Base-by-base conservation (phyloP, 2,329 filamentous ascomycete genomes). In the Aspergillus terreus region DNA sequence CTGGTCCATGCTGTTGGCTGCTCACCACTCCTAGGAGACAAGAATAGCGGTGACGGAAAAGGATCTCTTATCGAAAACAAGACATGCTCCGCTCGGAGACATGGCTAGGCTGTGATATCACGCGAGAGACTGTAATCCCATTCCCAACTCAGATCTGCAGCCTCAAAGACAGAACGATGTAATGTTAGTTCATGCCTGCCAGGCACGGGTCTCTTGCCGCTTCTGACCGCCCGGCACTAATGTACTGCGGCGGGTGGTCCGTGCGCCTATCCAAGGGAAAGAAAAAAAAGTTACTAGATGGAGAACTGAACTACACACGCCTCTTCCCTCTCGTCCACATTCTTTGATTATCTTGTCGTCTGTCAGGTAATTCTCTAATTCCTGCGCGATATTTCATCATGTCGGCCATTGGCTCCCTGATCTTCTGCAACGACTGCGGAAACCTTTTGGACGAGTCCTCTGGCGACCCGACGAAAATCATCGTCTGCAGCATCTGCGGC, bases 351-450 rank as follows among this genome's bases (percentile, higher is more conserved):
- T 7, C 44, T 46, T 46, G 32, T 14, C 19, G 41, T 21, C 46
- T 49, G 14, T 42, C 27, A 23, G 17, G 17, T 10, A 42, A 44
- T 44, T 23, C 19, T 17, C 10, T 19, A 38, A 5, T 38, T 17
- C 11, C 27, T 11, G 10, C 27, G 10, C 27, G 27, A 30, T 30
- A 38, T 30, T 6, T 23, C 52, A 61, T 38, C 2, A 96, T 96
- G 92, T 85, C 92, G 58, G 85, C 89, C 15, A 91, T 96, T 60
- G 92, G 91, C 50, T 92, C 91, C 47, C 79, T 97, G 38, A 86
- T 96, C 33, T 97, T 97, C 72, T 97, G 92, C 77, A 89, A 82
- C 49, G 89, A 92, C 69, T 97, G 92, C 71, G 92, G 92, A 55
- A 95, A 95, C 69, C 80, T 96, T 3, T 78, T 97, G 38, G 90